A percentile compares a stretch with the other conserved stretches of the same genome.
phyloP scores from a whole-genome alignment of 139 green algal species.

The Chlorella ohadii region DNA sequence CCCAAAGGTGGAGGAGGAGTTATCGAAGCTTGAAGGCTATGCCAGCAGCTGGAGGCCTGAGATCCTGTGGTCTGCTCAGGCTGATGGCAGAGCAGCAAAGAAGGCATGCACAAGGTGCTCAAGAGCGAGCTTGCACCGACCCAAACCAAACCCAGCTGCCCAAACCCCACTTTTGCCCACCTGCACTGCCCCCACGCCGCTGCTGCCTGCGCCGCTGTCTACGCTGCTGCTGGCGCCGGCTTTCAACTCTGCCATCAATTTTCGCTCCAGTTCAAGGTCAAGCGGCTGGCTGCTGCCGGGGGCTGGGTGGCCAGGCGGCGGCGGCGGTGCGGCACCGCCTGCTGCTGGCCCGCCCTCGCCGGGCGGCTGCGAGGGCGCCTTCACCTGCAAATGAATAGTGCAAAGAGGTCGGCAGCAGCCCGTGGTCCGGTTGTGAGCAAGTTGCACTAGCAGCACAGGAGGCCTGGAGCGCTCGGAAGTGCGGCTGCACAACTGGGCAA shows the following conservation, averaged over 20 bases:
- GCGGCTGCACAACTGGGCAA: too few species aligned
- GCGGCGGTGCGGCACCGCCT: neutral
- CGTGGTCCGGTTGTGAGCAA: neutral
- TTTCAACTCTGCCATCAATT: conserved; percentile 18
- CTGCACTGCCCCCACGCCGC: neutral
- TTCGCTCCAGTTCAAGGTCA: conserved; percentile 7
- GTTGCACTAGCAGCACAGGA: too few species aligned
- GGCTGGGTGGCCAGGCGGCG: conserved; percentile 5
- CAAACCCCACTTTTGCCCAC: too few species aligned
- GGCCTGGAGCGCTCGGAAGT: too few species aligned
- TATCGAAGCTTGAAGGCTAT: too few species aligned
- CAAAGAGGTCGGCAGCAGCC: neutral
- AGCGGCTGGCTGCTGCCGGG: conserved; percentile 12
- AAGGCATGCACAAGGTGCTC: too few species aligned
- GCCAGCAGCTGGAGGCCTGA: too few species aligned
- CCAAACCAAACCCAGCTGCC: too few species aligned
- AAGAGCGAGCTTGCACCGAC: too few species aligned
- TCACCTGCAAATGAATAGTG: neutral
- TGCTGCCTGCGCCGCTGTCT: neutral
- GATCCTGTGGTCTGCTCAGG: too few species aligned
- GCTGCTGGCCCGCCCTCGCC: neutral
- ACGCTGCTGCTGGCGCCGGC: neutral
- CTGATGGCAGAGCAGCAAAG: too few species aligned
- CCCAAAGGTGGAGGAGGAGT: too few species aligned
- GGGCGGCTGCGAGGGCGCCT: conserved; percentile 1